Conservation (phyloP, 805 yeast species). For the Candida coquimbonensis region DNA sequence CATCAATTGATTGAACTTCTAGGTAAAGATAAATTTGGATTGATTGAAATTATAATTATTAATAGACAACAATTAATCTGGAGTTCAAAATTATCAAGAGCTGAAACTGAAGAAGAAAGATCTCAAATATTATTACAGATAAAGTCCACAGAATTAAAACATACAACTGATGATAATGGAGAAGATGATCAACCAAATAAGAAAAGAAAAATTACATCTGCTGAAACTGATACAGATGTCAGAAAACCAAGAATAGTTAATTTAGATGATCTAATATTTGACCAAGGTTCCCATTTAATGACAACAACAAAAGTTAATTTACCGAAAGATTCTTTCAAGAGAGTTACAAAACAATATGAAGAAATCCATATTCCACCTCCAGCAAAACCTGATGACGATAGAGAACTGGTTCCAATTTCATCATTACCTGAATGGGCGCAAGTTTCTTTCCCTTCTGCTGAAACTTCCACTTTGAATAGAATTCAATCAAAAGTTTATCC, state of each 20-base stretch:
- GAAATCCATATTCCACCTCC: constrained; percentile 94
- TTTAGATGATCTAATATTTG: constrained; percentile 55
- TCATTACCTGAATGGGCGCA: constrained; percentile 80
- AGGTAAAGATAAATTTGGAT: constrained; percentile 41
- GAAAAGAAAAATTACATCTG: constrained; percentile 19
- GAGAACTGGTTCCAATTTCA: constrained; percentile 45
- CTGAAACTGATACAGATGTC: constrained; percentile 1
- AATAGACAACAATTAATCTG: constrained; percentile 49
- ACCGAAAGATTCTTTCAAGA: constrained; percentile 80
- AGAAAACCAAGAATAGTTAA: constrained; percentile 52
- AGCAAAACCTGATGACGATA: constrained; percentile 33
- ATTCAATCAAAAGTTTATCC: constrained; percentile 82
- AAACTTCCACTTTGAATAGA: constrained; percentile 63
- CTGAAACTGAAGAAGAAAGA: constrained; percentile 31
- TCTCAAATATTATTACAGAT: constrained; percentile 35
- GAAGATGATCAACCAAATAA: constrained; percentile 15
- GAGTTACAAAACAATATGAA: constrained; percentile 68
- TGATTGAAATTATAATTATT: constrained; percentile 41
- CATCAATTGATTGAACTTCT: constrained; percentile 45
- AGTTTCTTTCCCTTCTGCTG: constrained; percentile 60
- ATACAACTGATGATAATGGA: constrained; percentile 27
- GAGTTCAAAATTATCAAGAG: constrained; percentile 40
- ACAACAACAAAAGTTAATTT: constrained; percentile 60
- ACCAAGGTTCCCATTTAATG: constrained; percentile 66
- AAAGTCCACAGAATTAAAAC: constrained; percentile 32